phyloP scores from a whole-genome alignment of 441 rosid species.

The Euphorbia schlechtendalii region DNA sequence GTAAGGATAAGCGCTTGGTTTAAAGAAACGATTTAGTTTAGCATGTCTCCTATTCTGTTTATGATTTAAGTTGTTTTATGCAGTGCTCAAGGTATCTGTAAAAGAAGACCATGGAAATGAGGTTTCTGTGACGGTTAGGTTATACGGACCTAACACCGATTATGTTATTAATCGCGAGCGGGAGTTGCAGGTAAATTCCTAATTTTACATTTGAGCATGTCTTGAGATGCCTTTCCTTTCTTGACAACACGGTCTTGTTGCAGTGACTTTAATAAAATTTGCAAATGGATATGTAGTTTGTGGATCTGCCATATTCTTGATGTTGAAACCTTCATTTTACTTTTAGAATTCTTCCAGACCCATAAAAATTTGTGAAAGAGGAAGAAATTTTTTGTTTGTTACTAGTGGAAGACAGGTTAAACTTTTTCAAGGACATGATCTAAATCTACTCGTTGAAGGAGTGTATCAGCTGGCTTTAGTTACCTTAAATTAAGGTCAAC shows the following conservation, averaged over 20 bases:
- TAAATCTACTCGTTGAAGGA: neutral
- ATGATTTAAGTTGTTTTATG: constrained; percentile 2
- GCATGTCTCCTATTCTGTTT: neutral
- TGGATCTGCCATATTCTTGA: neutral
- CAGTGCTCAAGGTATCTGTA: constrained; percentile 86
- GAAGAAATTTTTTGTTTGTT: neutral
- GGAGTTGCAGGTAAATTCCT: constrained; percentile 54
- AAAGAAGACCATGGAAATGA: constrained; percentile 50
- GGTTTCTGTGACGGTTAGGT: constrained; percentile 62
- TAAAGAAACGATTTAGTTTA: neutral
- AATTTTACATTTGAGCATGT: neutral
- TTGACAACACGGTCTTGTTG: neutral
- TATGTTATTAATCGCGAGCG: constrained; percentile 77
- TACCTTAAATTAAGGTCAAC: too few relatives aligned
- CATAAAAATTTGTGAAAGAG: neutral
- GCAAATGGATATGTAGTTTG: neutral
- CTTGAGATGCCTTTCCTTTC: neutral
- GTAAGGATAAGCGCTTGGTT: constrained; percentile 34
- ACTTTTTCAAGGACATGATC: neutral
- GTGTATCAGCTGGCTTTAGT: neutral
- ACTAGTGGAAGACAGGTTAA: neutral
- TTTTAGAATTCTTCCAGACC: neutral
- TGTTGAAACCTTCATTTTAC: neutral
- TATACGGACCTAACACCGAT: constrained; percentile 93
- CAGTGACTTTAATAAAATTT: neutral